Conservation (phyloP, 1,284 basidiomycete genomes). For the Tilletiaria anomala region DNA sequence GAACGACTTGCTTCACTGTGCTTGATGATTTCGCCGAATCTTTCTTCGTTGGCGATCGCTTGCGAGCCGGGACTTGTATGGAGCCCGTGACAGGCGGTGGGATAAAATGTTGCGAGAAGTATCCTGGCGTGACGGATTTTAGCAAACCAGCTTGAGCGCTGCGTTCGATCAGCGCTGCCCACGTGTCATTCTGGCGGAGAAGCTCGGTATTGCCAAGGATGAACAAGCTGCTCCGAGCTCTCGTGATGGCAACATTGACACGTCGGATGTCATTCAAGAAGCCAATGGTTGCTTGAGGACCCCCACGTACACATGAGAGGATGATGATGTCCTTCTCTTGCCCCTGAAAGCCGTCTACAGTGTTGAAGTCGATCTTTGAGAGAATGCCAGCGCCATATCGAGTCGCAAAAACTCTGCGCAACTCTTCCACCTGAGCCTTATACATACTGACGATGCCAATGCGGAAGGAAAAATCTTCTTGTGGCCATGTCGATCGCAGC, state of each 20-base stretch:
- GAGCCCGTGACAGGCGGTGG: too few relatives aligned
- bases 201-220: constrained; percentile 83
- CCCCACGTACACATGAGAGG: constrained; percentile 78
- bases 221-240: constrained; percentile 84
- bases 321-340: constrained; percentile 66
- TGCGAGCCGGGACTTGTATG: too few relatives aligned
- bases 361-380: constrained; percentile 74
- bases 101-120: not conserved
- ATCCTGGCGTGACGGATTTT: not conserved
- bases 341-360: constrained; percentile 86
- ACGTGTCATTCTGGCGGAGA: constrained; percentile 51
- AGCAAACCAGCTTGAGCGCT: not conserved
- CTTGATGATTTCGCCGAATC: too few relatives aligned
- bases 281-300: constrained; percentile 50
- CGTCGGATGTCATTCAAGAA: constrained; percentile 46
- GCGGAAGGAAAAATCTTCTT: constrained; percentile 54
- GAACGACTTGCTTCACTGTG: too few relatives aligned
- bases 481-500: constrained; percentile 49
- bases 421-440: constrained; percentile 68
- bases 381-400: constrained; percentile 59
- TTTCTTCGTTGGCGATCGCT: too few relatives aligned
- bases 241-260: constrained; percentile 81
- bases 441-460: constrained; percentile 94
- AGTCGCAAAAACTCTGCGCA: constrained; percentile 57
- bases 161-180: constrained; percentile 5